Conservation (phyloP, 176 grass and related monocot species). For the sorghum (Sorghum bicolor) region DNA sequence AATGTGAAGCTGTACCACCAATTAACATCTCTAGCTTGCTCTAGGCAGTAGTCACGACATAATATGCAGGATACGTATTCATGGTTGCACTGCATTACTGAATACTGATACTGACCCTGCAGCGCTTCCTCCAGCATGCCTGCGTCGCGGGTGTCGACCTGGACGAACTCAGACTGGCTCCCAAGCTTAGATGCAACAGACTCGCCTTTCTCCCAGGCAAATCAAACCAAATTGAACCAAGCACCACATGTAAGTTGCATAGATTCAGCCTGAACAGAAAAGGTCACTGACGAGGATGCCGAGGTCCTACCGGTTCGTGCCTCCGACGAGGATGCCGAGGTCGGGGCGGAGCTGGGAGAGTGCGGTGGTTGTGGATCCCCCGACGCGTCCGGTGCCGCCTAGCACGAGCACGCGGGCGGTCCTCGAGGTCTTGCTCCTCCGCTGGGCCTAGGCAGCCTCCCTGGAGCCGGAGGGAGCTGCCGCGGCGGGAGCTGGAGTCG, state of each 20-base stretch:
- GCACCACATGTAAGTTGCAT: not conserved
- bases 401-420: conserved; percentile 66
- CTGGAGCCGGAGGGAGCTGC: conserved; percentile 1
- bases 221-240: not conserved
- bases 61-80: not conserved
- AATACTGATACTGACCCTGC: conserved; percentile 34
- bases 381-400: conserved; percentile 77
- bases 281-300: too few relatives aligned
- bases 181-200: conserved; percentile 67
- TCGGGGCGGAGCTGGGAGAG: conserved; percentile 74
- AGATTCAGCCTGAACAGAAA: not conserved
- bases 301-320: conserved; percentile 56
- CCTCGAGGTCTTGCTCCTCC: not conserved
- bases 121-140: conserved; percentile 56
- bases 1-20: not conserved
- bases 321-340: conserved; percentile 58
- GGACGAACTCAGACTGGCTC: conserved; percentile 54
- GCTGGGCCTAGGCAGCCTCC: not conserved
- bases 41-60: not conserved
- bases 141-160: conserved; percentile 56
- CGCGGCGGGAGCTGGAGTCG: conserved; percentile 30
- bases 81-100: not conserved
- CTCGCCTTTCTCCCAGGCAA: conserved; percentile 65
- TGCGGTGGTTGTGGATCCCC: conserved; percentile 79
- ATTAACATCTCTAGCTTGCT: not conserved